Percentiles rank a stretch among this genome's conserved stretches.
Conservation (phyloP, 129 eudicot genomes). For the Saussurea involucrata region DNA sequence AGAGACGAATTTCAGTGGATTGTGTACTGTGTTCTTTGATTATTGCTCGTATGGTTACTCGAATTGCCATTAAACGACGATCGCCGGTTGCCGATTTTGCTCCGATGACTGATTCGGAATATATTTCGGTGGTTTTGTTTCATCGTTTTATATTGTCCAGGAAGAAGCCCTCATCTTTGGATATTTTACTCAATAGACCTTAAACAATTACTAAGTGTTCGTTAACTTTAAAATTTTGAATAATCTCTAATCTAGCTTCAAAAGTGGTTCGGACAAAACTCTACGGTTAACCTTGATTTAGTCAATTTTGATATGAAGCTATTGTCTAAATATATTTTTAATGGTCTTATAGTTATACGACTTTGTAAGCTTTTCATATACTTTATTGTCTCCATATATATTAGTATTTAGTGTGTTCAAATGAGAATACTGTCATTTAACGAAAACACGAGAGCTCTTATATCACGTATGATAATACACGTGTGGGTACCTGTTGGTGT, state of each 20-base stretch:
- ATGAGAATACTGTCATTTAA: too few relatives aligned
- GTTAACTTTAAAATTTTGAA: neutral
- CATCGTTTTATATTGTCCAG: conserved; percentile 2
- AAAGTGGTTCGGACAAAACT: neutral
- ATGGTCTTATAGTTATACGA: too few relatives aligned
- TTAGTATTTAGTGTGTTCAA: too few relatives aligned
- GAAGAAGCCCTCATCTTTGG: conserved; percentile 11
- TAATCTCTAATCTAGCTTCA: neutral
- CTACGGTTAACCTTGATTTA: neutral
- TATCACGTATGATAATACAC: too few relatives aligned
- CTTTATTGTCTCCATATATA: too few relatives aligned
- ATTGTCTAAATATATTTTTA: too few relatives aligned
- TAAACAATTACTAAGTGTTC: neutral
- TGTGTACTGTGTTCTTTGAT: neutral
- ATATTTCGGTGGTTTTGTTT: neutral
- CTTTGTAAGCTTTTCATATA: too few relatives aligned
- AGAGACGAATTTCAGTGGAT: neutral
- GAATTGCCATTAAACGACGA: conserved; percentile 9
- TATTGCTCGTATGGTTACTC: neutral
- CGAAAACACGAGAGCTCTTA: too few relatives aligned
- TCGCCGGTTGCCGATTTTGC: conserved; percentile 15
- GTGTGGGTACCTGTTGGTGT: too few relatives aligned
- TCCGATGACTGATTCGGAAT: conserved; percentile 18
- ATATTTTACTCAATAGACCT: neutral
- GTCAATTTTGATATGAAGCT: too few relatives aligned